A percentile compares a stretch with the other conserved stretches of the same genome.
Evolutionary conservation across 495 filamentous ascomycete genomes (phyloP).

Genomic region (Bryoglossum gracile): DNA sequence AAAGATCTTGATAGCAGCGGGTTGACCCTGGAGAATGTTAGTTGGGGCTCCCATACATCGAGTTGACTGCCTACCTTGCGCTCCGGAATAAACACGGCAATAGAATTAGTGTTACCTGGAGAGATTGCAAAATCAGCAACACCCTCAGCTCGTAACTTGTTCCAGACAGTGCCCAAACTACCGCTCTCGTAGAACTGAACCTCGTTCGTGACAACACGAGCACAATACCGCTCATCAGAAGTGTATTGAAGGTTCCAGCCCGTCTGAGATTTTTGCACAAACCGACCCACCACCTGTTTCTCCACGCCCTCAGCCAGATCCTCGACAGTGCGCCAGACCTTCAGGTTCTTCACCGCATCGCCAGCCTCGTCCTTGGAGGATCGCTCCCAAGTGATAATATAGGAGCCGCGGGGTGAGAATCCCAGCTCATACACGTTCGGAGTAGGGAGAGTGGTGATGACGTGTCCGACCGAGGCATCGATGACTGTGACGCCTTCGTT

Average conservation of each 20-base stretch:
- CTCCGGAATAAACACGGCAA: constrained; percentile 91
- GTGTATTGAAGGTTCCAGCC: constrained; percentile 99
- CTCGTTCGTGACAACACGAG: constrained; percentile 90
- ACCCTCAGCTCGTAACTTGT: constrained; percentile 88
- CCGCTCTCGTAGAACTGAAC: constrained; percentile 91
- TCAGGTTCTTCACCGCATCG: constrained; percentile 89
- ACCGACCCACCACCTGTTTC: constrained; percentile 70
- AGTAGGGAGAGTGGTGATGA: constrained; percentile 65
- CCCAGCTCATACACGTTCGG: constrained; percentile 85
- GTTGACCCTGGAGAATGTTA: constrained; percentile 57
- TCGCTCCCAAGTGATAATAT: constrained; percentile 94
- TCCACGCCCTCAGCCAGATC: constrained; percentile 46
- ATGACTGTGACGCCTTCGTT: constrained; percentile 78
- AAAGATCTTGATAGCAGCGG: constrained; percentile 88
- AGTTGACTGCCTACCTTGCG: constrained; percentile 58
- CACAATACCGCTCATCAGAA: constrained; percentile 83
- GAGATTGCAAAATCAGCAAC: constrained; percentile 84
- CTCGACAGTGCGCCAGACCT: constrained; percentile 81
- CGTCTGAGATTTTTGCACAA: constrained; percentile 90
- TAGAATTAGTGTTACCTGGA: constrained; percentile 77
- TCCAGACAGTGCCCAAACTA: constrained; percentile 82
- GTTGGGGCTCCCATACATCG: constrained; percentile 7
- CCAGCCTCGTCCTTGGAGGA: constrained; percentile 87
- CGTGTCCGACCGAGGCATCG: constrained; percentile 71
- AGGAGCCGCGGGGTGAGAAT: constrained; percentile 88